Conservation (phyloP, 148 eudicot genomes). For the Fagopyrum homotropicum region DNA sequence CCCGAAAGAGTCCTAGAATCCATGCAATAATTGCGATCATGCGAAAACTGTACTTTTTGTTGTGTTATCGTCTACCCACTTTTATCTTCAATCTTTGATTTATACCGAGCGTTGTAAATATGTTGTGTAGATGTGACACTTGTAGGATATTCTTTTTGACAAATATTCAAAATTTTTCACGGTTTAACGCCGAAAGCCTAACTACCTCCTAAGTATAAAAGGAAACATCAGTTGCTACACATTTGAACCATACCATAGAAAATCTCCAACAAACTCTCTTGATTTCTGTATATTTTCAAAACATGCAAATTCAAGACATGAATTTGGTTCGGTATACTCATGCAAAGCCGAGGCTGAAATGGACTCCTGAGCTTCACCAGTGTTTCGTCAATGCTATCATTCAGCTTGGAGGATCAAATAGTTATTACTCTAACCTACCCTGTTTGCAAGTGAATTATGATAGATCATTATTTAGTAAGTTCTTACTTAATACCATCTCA, state of each 20-base stretch:
- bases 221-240: conserved; percentile 18
- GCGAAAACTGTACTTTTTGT: too few relatives aligned
- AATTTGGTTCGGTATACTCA: conserved; percentile 72
- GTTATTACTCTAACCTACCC: conserved; percentile 20
- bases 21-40: too few relatives aligned
- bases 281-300: conserved; percentile 19
- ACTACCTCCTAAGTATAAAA: conserved; percentile 49
- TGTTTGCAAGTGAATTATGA: background rate
- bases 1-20: too few relatives aligned
- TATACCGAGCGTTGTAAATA: too few relatives aligned
- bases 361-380: conserved; percentile 87
- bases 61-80: too few relatives aligned
- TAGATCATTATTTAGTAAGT: conserved; percentile 13
- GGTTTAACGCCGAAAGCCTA: conserved; percentile 3
- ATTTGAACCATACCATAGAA: background rate
- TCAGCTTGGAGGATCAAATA: conserved; percentile 83
- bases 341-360: conserved; percentile 91
- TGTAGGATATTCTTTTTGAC: too few relatives aligned
- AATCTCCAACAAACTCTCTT: conserved; percentile 4
- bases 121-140: too few relatives aligned
- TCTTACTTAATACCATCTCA: conserved; percentile 67
- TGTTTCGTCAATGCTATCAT: conserved; percentile 57
- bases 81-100: too few relatives aligned
- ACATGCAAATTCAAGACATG: conserved; percentile 43
- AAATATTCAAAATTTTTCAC: too few relatives aligned